Base-by-base conservation (phyloP, 2,329 filamentous ascomycete species). In the Didymella glomerata region DNA sequence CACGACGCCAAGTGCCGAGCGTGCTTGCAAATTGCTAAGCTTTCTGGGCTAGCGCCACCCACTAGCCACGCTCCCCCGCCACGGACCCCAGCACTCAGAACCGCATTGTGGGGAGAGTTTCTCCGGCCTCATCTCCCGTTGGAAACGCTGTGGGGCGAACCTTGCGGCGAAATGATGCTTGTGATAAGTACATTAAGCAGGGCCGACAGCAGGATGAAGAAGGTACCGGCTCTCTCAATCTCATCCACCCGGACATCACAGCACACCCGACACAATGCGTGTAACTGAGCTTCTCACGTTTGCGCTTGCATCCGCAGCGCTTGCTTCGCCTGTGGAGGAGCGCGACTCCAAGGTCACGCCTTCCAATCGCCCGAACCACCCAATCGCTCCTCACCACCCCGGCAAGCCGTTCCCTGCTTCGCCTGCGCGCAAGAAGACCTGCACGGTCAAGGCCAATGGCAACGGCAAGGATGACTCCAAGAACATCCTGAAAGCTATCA, bases 401-500 rank as follows among this genome's bases (percentile, higher is more conserved):
- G 74, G 70, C 45, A 70, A 72, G 48, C 53, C 71, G 2, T 70
- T 78, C 48, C 73, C 74, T 3, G n/a, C 57, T 6, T 78, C 77
- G 24, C 72, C 77, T 5, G 36, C 64, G 8, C 68, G 79, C 27
- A 73, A 66, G 24, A 77, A 73, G 63, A 75, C 70, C 5, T 82
- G 79, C 62, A 69, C 66, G 20, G 77, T 81, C 25, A 65, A 76
- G 34, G 75, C 71, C 55, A 66, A 76, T 34, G 78, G 79, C 27
- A 64, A 75, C 41, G 75, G 75, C 36, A 77, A 71, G 10, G 84
- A 86, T 48, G 84, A 86, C 63, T 82, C 82, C 40, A 59, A 76
- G 24, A 74, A 82, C 54, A 84, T 89, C 48, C 64, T 88, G 9
- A 72, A 79, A 1, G 86, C 86, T 0, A 75, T 89, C 54, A 77